Conservation (phyloP, 352 stramenopile genomes). For the Globisporangium echinulatum region DNA sequence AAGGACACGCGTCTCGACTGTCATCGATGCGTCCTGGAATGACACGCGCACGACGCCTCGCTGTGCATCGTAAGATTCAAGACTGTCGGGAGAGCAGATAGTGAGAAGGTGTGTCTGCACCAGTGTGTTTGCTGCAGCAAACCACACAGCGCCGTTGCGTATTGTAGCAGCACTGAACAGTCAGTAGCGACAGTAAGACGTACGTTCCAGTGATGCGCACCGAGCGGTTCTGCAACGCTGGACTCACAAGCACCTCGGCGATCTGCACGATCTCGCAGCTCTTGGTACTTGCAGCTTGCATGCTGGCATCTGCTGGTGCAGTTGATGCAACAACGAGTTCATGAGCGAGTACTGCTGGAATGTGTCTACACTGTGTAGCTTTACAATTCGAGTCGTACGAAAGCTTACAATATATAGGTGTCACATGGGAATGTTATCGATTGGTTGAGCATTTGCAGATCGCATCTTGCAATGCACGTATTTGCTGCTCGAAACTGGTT, state of each 20-base stretch:
- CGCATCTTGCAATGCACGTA: no score
- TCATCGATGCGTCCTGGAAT: constrained; percentile 57
- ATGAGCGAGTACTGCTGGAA: no score
- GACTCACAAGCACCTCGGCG: constrained; percentile 59
- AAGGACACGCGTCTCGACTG: constrained; percentile 61
- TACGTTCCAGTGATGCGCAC: constrained; percentile 71
- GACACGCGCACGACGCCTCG: constrained; percentile 38
- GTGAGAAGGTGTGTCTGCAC: background rate
- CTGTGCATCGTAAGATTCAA: constrained; percentile 63
- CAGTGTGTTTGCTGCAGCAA: background rate
- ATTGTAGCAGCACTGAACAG: no score
- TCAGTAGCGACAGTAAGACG: no score
- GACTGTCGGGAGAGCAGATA: constrained; percentile 11
- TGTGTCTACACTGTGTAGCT: no score
- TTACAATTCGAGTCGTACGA: no score
- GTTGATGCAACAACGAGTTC: background rate
- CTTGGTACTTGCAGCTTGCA: constrained; percentile 10
- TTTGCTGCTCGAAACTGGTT: no score
- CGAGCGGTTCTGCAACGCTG: constrained; percentile 60
- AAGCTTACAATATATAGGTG: no score
- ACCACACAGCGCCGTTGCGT: no score
- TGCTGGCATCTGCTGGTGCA: background rate
- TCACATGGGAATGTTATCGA: no score
- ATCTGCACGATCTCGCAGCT: constrained; percentile 76
- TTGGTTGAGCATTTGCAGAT: no score